phyloP scores from a whole-genome alignment of 2,329 filamentous ascomycete species.

The Huntiella omanensis region DNA sequence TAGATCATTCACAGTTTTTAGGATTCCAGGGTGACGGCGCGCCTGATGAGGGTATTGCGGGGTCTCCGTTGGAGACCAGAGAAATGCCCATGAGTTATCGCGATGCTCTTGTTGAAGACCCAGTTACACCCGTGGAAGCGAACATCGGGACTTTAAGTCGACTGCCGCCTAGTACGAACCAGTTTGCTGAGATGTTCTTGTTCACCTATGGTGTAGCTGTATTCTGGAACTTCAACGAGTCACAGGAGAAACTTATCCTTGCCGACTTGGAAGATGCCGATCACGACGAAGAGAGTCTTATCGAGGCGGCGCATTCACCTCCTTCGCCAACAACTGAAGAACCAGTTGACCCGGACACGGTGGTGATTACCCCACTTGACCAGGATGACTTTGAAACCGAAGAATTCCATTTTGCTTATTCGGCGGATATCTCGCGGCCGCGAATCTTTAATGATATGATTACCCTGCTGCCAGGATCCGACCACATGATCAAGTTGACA shows the following conservation, averaged over 20 bases:
- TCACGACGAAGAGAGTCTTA: slow-evolving; percentile 34
- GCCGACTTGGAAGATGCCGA: slow-evolving; percentile 84
- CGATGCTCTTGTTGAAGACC: slow-evolving; percentile 3
- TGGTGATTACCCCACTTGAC: slow-evolving; percentile 62
- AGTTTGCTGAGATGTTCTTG: slow-evolving; percentile 88
- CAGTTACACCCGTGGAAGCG: slow-evolving; percentile 2
- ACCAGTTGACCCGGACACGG: slow-evolving; percentile 14
- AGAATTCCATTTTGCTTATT: slow-evolving; percentile 98
- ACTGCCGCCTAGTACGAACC: slow-evolving; percentile 51
- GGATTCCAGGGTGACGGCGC: slow-evolving; percentile 9
- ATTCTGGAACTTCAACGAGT: slow-evolving; percentile 96
- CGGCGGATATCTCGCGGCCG: slow-evolving; percentile 63
- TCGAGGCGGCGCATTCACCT: background rate
- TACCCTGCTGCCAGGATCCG: slow-evolving; percentile 67
- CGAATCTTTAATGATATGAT: slow-evolving; percentile 99
- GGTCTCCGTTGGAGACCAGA: background rate
- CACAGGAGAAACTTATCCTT: slow-evolving; percentile 89
- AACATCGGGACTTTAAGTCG: slow-evolving; percentile 24
- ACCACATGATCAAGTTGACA: slow-evolving; percentile 97
- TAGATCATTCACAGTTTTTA: slow-evolving; percentile 40
- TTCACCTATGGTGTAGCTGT: slow-evolving; percentile 95
- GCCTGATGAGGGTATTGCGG: slow-evolving; percentile 14
- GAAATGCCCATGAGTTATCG: slow-evolving; percentile 7
- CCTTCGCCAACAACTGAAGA: background rate
- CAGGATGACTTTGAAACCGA: slow-evolving; percentile 93